Evolutionary conservation across 495 filamentous ascomycete genomes (phyloP).

Genomic region (Cudoniella acicularis): DNA sequence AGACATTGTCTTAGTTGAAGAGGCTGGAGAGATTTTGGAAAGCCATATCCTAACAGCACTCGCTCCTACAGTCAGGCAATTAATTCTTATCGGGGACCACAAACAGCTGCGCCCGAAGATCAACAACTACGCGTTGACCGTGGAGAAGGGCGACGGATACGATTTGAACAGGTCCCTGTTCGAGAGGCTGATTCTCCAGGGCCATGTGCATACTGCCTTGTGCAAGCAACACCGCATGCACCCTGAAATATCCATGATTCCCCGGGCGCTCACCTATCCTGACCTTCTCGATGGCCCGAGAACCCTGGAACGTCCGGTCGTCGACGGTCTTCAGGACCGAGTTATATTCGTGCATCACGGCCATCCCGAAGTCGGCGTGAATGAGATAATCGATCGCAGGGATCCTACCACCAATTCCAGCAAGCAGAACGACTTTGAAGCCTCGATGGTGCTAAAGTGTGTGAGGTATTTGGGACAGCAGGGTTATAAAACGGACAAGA

Average conservation of each 20-base stretch:
- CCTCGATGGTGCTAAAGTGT: conserved; percentile 59
- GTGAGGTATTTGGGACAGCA: conserved; percentile 73
- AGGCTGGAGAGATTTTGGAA: conserved; percentile 79
- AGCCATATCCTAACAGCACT: conserved; percentile 66
- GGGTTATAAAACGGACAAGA: conserved; percentile 62
- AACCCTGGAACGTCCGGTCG: conserved; percentile 43
- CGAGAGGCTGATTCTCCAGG: conserved; percentile 59
- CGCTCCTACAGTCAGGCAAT: conserved; percentile 54
- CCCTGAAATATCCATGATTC: conserved; percentile 63
- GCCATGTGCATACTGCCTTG: conserved; percentile 53
- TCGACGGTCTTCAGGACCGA: conserved; percentile 56
- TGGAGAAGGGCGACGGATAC: conserved; percentile 62
- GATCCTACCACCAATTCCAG: conserved; percentile 42
- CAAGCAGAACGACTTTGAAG: conserved; percentile 68
- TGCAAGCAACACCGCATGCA: conserved; percentile 67
- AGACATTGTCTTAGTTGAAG: conserved; percentile 65
- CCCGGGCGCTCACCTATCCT: conserved; percentile 60
- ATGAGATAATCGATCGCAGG: conserved; percentile 42
- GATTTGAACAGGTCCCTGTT: conserved; percentile 72
- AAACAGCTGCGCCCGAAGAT: conserved; percentile 63
- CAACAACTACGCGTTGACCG: conserved; percentile 59
- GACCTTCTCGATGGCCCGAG: conserved; percentile 54
- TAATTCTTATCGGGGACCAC: conserved; percentile 76
- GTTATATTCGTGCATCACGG: conserved; percentile 69
- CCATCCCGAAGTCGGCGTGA: conserved; percentile 44